Percentiles rank a stretch among this genome's conserved stretches.
phyloP scores from a whole-genome alignment of 2,329 filamentous ascomycete genomes.

The Talaromyces sp. region DNA sequence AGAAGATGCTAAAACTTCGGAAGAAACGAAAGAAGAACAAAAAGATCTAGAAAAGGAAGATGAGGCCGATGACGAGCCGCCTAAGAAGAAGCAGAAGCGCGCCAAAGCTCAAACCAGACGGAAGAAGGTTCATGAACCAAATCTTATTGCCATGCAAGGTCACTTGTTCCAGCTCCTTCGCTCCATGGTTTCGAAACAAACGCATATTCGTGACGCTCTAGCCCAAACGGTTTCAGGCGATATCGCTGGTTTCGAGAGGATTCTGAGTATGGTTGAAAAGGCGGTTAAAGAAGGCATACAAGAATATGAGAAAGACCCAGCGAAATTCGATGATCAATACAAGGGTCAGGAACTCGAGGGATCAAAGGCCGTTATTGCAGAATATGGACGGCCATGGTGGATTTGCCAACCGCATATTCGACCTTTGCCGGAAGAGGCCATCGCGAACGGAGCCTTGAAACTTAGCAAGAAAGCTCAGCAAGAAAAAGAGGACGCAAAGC shows the following conservation, averaged over 20 bases:
- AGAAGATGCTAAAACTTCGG: slow-evolving; percentile 16
- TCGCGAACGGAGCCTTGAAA: slow-evolving; percentile 72
- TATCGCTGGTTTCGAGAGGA: slow-evolving; percentile 68
- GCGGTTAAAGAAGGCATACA: slow-evolving; percentile 67
- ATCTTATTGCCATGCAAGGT: slow-evolving; percentile 75
- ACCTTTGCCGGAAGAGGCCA: slow-evolving; percentile 79
- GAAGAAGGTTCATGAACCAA: slow-evolving; percentile 52
- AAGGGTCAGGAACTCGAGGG: slow-evolving; percentile 27
- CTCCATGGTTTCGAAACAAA: slow-evolving; percentile 72
- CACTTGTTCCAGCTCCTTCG: slow-evolving; percentile 91
- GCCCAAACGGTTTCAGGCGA: slow-evolving; percentile 65
- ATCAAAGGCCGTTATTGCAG: slow-evolving; percentile 58
- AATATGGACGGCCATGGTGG: slow-evolving; percentile 82
- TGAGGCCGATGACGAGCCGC: slow-evolving; percentile 43
- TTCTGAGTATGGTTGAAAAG: slow-evolving; percentile 68
- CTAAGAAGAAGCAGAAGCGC: slow-evolving; percentile 43
- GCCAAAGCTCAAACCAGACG: slow-evolving; percentile 40
- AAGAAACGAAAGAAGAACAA: not conserved
- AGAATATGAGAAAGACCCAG: slow-evolving; percentile 53
- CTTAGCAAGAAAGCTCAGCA: slow-evolving; percentile 60
- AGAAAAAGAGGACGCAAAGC: not conserved
- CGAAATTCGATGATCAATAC: slow-evolving; percentile 25
- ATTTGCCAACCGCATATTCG: slow-evolving; percentile 81
- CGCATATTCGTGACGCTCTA: slow-evolving; percentile 78
- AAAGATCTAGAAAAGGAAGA: not conserved